Evolutionary conservation across 2,329 filamentous ascomycete genomes (phyloP).

Genomic region (Lasiodiplodia gonubiensis): DNA sequence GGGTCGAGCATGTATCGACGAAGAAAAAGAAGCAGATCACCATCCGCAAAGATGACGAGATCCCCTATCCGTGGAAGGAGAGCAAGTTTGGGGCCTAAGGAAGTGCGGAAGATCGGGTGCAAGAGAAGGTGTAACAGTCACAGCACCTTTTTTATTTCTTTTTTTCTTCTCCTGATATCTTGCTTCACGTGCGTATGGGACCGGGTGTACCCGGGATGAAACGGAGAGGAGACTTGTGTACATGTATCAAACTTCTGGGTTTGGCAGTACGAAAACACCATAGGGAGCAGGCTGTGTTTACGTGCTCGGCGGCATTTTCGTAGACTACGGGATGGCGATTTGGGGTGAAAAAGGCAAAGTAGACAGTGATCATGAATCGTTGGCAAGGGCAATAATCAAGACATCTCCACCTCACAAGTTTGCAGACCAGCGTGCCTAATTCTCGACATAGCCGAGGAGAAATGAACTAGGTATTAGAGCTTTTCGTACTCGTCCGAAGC

Average conservation of each 20-base stretch:
- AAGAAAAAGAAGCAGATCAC: slow-evolving; percentile 92
- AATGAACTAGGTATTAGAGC: background rate
- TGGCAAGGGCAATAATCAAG: background rate
- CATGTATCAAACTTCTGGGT: background rate
- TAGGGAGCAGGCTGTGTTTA: background rate
- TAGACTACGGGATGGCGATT: background rate
- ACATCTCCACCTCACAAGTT: background rate
- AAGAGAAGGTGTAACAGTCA: background rate
- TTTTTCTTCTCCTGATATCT: background rate
- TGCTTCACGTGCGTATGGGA: background rate
- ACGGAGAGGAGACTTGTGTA: background rate
- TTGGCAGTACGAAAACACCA: background rate
- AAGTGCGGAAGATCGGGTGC: background rate
- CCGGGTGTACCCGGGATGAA: background rate
- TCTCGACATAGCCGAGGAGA: background rate
- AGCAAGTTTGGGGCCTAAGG: slow-evolving; percentile 20
- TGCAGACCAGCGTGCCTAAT: no score
- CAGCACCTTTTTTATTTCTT: background rate
- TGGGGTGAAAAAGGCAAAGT: background rate
- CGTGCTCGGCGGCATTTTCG: background rate
- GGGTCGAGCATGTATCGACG: slow-evolving; percentile 84
- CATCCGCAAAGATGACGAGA: slow-evolving; percentile 80
- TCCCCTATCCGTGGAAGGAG: slow-evolving; percentile 67
- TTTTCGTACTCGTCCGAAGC: background rate
- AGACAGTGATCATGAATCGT: background rate